Base-by-base conservation (phyloP, 495 filamentous ascomycete genomes). In the Neurospora terricola region DNA sequence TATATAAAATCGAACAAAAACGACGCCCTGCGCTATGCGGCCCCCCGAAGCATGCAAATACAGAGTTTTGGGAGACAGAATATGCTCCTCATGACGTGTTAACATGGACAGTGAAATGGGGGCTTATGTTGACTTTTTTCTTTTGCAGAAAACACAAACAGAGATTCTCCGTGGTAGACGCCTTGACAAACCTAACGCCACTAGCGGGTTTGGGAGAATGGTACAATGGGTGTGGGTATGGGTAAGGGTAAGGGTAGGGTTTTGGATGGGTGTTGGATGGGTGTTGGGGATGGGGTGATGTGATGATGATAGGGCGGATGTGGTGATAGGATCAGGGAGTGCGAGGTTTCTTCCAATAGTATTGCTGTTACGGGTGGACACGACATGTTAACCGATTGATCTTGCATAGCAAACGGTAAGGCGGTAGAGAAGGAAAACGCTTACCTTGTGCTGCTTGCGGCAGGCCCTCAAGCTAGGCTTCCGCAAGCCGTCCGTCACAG, bases 391-490 rank as follows among this genome's bases (percentile, higher is more conserved):
- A 73, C 66, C 45, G 71, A 75, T 16, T 74, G 79, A 72, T 81
- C 73, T 66, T 39, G 18, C 23, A 71, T 38, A 34, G 39, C 6
- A 40, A 74, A 30, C n/a, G 7, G 70, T 12, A 4, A 77, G 71
- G 16, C 23, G 16, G n/a, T 48, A 70, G 70, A 69, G 54, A 71
- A 54, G 69, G 71, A 71, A 74, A 42, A 82, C 4, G 42, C 85
- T 78, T 84, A 99, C 96, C 92, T 99, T 99, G 82, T 99, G 96
- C 78, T 93, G 91, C 83, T 96, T 97, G 74, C 96, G 86, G 77
- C 94, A 97, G 80, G 89, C 91, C 72, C 96, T 88, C 76, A 99
- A 81, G 70, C 94, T 93, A 7, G 94, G 93, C 79, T 96, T 97
- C 69, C 94, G 85, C 77, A 97, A 83, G 71, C 93, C 91, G 76